Evolutionary conservation across 2,329 filamentous ascomycete genomes (phyloP).

Genomic region (Didymella segeticola): DNA sequence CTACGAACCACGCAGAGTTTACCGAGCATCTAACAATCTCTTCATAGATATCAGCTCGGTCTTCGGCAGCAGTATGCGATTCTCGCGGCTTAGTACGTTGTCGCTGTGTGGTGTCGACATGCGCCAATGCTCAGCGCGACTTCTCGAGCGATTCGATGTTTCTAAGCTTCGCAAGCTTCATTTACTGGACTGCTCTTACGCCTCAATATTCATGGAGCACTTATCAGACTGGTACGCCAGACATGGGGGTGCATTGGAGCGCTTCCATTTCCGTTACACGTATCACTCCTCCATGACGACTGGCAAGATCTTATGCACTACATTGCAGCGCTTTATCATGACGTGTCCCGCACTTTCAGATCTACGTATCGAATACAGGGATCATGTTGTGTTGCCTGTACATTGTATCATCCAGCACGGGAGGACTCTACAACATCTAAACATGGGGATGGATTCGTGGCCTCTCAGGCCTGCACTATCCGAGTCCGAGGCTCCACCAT

Average conservation of each 20-base stretch:
- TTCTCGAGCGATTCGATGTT: neutral
- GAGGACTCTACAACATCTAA: neutral
- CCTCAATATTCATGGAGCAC: neutral
- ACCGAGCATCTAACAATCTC: neutral
- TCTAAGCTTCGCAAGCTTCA: neutral
- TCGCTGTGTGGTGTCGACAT: neutral
- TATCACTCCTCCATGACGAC: neutral
- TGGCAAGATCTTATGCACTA: neutral
- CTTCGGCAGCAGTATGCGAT: neutral
- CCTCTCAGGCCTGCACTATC: neutral
- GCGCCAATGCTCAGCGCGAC: neutral
- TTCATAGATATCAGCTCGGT: neutral
- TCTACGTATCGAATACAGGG: neutral
- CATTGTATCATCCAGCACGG: neutral
- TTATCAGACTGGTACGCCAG: neutral
- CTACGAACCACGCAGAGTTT: neutral
- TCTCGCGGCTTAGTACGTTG: neutral
- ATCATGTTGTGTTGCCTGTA: neutral
- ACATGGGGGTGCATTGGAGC: neutral
- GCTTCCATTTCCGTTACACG: neutral
- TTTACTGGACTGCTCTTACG: neutral
- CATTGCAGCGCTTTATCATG: neutral
- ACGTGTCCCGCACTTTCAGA: neutral
- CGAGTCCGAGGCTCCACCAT: neutral
- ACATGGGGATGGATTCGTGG: neutral